phyloP scores from a whole-genome alignment of 441 rosid species.

The Mallotus japonicus region DNA sequence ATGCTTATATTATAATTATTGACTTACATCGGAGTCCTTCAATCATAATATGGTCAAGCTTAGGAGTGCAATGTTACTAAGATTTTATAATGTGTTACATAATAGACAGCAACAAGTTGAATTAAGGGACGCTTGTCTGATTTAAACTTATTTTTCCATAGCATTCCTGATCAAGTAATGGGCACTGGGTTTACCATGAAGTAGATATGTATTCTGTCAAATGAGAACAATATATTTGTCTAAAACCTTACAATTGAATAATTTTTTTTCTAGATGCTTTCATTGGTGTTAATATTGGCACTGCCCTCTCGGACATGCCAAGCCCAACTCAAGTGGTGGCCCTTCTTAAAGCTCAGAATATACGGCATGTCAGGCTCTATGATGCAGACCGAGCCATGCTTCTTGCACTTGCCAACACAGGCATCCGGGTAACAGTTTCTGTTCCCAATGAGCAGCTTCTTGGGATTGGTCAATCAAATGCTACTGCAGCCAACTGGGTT shows the following conservation, averaged over 20 bases:
- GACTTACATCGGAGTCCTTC: not conserved
- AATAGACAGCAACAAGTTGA: constrained; percentile 13
- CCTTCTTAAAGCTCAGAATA: constrained; percentile 81
- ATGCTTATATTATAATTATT: not conserved
- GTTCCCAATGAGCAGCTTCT: constrained; percentile 89
- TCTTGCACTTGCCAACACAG: constrained; percentile 76
- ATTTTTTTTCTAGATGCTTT: constrained; percentile 56
- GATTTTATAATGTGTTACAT: not conserved
- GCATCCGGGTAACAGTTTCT: constrained; percentile 69
- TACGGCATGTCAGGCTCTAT: constrained; percentile 69
- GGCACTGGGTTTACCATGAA: constrained; percentile 9
- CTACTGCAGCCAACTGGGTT: constrained; percentile 97
- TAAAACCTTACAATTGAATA: constrained; percentile 5
- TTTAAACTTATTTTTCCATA: not conserved
- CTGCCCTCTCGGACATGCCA: constrained; percentile 81
- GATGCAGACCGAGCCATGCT: constrained; percentile 84
- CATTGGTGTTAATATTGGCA: constrained; percentile 87
- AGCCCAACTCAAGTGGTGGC: constrained; percentile 77
- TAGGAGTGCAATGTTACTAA: not conserved
- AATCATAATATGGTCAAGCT: not conserved
- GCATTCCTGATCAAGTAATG: constrained; percentile 16
- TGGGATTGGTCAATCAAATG: constrained; percentile 93
- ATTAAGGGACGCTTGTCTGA: not conserved
- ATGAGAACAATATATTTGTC: constrained; percentile 4
- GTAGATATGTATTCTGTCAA: constrained; percentile 2